Base-by-base conservation (phyloP, 2,329 filamentous ascomycete genomes). In the Colletotrichum siamense region DNA sequence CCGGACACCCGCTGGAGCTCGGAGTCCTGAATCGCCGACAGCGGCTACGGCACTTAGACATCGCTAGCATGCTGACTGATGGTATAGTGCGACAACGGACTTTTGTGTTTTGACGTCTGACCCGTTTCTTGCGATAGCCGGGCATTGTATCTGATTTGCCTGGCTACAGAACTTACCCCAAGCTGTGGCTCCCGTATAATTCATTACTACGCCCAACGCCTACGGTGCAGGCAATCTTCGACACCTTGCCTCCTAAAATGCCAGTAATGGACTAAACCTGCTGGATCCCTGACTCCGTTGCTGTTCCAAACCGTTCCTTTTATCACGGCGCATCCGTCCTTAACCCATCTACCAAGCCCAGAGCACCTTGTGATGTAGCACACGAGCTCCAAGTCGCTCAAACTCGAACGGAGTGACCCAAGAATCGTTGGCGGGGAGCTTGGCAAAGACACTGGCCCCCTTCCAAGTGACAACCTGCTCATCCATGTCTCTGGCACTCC, bases 391-490 rank as follows among this genome's bases (percentile, higher is more conserved):
- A 70, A 98, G 84, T 75, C 95, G 91, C 86, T 98, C 96, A 85
- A 96, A 98, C 88, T 99, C 96, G 81, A 94, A 89, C 63, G 92
- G 91, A 16, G 94, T 94, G 82, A 99, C 95, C 97, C 97, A 99
- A 81, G 94, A 97, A 84, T 99, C 97, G 85, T 99, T 99, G 18
- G 95, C 96, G 62, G 93, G 91, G 80, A 99, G 87, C 86, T 98
- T 96, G 4, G 95, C 96, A 88, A 98, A 99, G 18, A 99, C 96
- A 83, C 96, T 98, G 1, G 95, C 97, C 6, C 97, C 97, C 89
- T 99, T 99, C 97, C 97, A 99, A 10, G 94, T 93, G 69, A 99
- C 94, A n/a, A 99, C 96, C 85, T 98, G 96, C 76, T 97, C 95
- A 85, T 99, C 97, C 87, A 99, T 94, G 81, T 99, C 97, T 81